These are phyloP conservation scores for Euphorbia celastroides DNA, from an alignment of 441 rosid species.

Conservation along the genomic window DNA sequence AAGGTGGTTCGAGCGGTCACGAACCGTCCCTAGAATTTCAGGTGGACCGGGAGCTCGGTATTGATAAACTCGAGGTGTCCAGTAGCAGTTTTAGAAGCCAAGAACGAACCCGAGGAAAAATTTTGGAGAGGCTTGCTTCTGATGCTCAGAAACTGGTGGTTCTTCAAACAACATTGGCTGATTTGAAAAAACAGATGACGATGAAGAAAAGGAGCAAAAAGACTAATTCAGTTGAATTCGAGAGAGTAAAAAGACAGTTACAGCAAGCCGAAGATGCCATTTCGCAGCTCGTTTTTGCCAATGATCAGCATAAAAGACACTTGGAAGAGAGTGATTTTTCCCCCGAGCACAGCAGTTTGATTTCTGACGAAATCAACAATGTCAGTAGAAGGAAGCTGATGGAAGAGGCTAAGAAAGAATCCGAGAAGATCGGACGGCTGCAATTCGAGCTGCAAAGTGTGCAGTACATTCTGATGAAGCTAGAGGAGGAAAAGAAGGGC, in stretches of 20 bases:
- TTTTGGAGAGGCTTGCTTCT: slow-evolving; percentile 64
- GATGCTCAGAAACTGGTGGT: slow-evolving; percentile 57
- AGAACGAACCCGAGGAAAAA: slow-evolving; percentile 40
- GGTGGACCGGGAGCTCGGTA: slow-evolving; percentile 45
- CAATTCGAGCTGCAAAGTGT: slow-evolving; percentile 75
- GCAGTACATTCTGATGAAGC: slow-evolving; percentile 52
- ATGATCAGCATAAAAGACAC: slow-evolving; percentile 45
- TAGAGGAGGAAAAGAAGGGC: slow-evolving; percentile 62
- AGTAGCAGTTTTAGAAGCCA: slow-evolving; percentile 34
- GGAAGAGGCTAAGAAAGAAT: slow-evolving; percentile 53
- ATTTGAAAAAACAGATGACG: slow-evolving; percentile 58
- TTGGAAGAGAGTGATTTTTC: slow-evolving; percentile 37
- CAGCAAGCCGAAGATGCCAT: slow-evolving; percentile 64
- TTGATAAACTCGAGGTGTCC: slow-evolving; percentile 55
- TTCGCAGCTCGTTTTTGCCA: slow-evolving; percentile 43
- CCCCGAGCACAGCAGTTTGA: slow-evolving; percentile 20
- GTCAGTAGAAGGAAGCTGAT: slow-evolving; percentile 37
- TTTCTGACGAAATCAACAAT: slow-evolving; percentile 31
- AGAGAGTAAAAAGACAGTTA: slow-evolving; percentile 48
- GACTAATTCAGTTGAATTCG: slow-evolving; percentile 41
- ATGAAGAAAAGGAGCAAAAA: slow-evolving; percentile 48
- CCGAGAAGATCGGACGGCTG: slow-evolving; percentile 69
- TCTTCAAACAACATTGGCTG: slow-evolving; percentile 51
- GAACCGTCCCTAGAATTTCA: slow-evolving; percentile 34
- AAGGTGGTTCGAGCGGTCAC: slow-evolving; percentile 18